Evolutionary conservation across 1,284 basidiomycete genomes (phyloP).

Genomic region (Pholiota adiposa): DNA sequence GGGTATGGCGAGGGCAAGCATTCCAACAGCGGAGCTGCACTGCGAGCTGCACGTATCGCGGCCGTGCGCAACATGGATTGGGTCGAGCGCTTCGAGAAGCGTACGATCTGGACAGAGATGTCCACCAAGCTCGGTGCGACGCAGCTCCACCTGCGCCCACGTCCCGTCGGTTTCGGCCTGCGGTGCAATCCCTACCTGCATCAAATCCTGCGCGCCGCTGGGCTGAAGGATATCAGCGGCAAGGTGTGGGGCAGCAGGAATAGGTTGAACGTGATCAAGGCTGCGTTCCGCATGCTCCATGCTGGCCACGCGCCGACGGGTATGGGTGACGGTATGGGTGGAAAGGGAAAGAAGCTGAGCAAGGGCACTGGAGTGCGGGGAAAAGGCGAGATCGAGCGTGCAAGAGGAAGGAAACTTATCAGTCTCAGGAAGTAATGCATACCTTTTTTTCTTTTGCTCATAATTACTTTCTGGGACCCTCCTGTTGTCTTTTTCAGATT

Average conservation of each 20-base stretch:
- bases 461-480: neutral
- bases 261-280: slow-evolving; percentile 62
- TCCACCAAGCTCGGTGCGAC: slow-evolving; percentile 87
- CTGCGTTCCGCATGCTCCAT: slow-evolving; percentile 67
- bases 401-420: slow-evolving; percentile 70
- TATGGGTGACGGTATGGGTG: slow-evolving; percentile 81
- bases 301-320: slow-evolving; percentile 73
- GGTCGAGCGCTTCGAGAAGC: slow-evolving; percentile 86
- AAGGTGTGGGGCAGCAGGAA: slow-evolving; percentile 95
- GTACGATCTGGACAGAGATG: slow-evolving; percentile 92
- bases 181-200: slow-evolving; percentile 91
- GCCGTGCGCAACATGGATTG: slow-evolving; percentile 89
- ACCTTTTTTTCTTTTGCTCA: neutral
- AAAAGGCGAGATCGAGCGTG: slow-evolving; percentile 69
- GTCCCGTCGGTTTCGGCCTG: slow-evolving; percentile 94
- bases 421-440: slow-evolving; percentile 48
- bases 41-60: slow-evolving; percentile 66
- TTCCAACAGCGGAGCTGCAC: slow-evolving; percentile 59
- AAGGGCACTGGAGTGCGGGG: slow-evolving; percentile 72
- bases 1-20: slow-evolving; percentile 92
- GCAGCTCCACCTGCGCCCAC: slow-evolving; percentile 81
- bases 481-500: neutral
- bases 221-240: slow-evolving; percentile 92
- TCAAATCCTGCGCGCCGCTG: slow-evolving; percentile 88
- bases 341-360: slow-evolving; percentile 65